Conservation (phyloP, 2,329 filamentous ascomycete genomes). For the Nothophoma quercina region DNA sequence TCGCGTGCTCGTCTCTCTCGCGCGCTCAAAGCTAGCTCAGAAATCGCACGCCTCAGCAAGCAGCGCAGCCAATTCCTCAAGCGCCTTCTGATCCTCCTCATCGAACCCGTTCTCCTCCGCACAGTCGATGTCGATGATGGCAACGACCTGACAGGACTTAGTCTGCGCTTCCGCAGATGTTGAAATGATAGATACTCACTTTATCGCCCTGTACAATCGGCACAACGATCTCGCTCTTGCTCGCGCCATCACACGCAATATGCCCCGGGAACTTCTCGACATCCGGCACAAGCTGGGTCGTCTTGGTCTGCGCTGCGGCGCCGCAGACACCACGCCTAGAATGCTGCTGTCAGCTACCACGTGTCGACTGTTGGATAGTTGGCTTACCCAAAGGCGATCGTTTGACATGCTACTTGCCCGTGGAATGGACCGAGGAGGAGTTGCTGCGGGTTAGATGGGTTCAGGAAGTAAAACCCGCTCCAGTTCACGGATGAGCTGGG, state of each 20-base stretch:
- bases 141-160: conserved; percentile 60
- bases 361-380: too few species aligned
- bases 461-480: conserved; percentile 67
- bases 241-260: conserved; percentile 81
- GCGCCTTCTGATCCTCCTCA: conserved; percentile 67
- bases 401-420: conserved; percentile 80
- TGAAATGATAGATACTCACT: conserved; percentile 43
- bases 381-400: conserved; percentile 76
- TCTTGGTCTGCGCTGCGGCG: conserved; percentile 65
- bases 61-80: conserved; percentile 66
- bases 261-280: conserved; percentile 80
- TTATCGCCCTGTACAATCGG: conserved; percentile 66
- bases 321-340: conserved; percentile 81
- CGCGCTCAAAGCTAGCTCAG: conserved; percentile 16
- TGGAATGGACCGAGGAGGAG: conserved; percentile 83
- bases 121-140: conserved; percentile 83
- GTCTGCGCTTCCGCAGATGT: background rate
- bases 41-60: conserved; percentile 48
- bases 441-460: conserved; percentile 53
- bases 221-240: conserved; percentile 82
- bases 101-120: conserved; percentile 72
- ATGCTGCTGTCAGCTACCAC: too few species aligned
- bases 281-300: conserved; percentile 72
- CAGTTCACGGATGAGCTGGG: conserved; percentile 71
- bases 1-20: background rate